Base-by-base conservation (phyloP, 2,329 filamentous ascomycete genomes). In the Clonostachys rosea region DNA sequence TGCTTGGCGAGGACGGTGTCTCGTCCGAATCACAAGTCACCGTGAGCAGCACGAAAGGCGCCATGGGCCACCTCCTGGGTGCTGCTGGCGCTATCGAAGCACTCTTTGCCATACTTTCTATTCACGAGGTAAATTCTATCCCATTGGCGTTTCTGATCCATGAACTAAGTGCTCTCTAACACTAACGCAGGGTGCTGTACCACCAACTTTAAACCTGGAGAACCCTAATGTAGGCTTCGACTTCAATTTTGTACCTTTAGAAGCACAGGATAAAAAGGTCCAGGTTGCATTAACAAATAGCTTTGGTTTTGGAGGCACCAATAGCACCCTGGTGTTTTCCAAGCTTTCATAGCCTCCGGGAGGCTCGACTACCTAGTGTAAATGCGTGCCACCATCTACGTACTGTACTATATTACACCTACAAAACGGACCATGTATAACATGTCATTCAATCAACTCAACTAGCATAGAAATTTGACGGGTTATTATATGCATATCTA, bases 301-400 rank as follows among this genome's bases (percentile, higher is more conserved):
- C 63, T 99, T 99, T 69, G 94, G 94, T 0, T 99, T 99, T 70
- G 94, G 94, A 11, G 94, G 94, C 14, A 97, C 92, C 2, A 99
- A 99, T 69, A 91, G 92, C 40, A 91, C 84, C 46, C 71, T 99
- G 36, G 91, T 91, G 45, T 92, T 97, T 58, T 77, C 77, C 8
- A 63, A 55, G 33, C 48, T 61, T 20, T 41, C 42, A 4, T 52
- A 37, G 42, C 8, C 33, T 30, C 24, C 1, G 24, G 7, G 24
- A 30, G 24, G 24, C 9, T 30, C 9, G 24, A 30, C 17, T 8
- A 16, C 16, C 16, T 16, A 18, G 17, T 9, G n/a, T n/a, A 40
- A 40, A n/a, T n/a, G 6, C 17, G 37, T n/a, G 37, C 37, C 37
- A 40, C 3, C 7, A 20, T 41, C 34, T 30, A 45, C 54, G 40